Evolutionary conservation across 148 eudicot genomes (phyloP), one percentile per base, ranked within the genome.

Genomic region (Vaccinium darrowii): DNA sequence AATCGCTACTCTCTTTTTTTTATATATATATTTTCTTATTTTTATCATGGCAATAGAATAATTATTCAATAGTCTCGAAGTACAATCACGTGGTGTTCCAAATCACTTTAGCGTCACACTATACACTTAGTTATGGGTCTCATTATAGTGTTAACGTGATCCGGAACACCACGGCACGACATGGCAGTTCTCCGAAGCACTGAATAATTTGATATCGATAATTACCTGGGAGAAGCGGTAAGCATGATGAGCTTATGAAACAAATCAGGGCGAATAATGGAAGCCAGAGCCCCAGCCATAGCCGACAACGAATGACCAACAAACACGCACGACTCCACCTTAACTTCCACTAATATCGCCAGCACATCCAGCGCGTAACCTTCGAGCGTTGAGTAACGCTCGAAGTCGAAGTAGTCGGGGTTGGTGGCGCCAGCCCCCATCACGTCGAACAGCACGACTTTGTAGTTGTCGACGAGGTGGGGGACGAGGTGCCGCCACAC

Each of bases 351-450:
- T 23, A 96, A 49, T 4, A 96, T 92, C 33, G 93, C 96, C 23
- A 96, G 84, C 54, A 96, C 86, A 78, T 96, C 74, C 74, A 87
- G 87, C 2, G 97, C 91, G 69, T 84, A 96, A 0, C 98, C 98
- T 76, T 94, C 93, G 3, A 94, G 88, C 1, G 89, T 86, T 0
- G 97, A 85, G 54, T 93, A 94, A 54, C 95, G 87, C 0, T 94
- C 94, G 60, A 94, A 96, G 84, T 93, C 97, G 74, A 94, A 94
- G 88, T 88, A 93, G 2, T 94, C 98, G 3, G 97, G 98, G 84
- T 96, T 94, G 15, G 98, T 96, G 18, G 99, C 90, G 2, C 99
- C 99, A 1, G 98, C 95, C 6, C 99, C 98, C 95, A 96, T 94
- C 60, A 92, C 92, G 56, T 96, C 99, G 81, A 86, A 96, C 13